Evolutionary conservation across 305 asterid genomes (phyloP), one percentile per base, ranked within the genome.

Genomic region (Fraxinus xanthoxyloides): DNA sequence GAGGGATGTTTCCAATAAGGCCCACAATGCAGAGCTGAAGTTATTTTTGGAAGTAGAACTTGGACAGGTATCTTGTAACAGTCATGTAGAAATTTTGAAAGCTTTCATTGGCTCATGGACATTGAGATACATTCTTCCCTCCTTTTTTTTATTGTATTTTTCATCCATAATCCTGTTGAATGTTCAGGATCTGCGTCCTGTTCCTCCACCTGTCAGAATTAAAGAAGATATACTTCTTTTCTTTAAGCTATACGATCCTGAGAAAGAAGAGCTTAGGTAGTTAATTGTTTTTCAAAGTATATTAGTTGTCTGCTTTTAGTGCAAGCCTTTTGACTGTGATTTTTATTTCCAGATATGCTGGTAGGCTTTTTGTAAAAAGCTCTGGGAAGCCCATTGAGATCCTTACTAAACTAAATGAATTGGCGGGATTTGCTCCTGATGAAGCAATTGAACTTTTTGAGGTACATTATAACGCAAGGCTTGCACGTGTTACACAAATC

Each of bases 221-320:
- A 90, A 88, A 83, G 94, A 89, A 2, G 93, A 90, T 84, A 82
- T 92, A 79, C 86, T 92, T 75, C 84, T 92, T n/a, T 92, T 92
- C 79, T 90, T 92, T 78, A 92, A 92, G 85, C 85, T 90, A 79
- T 92, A 89, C 84, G 88, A 92, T 81, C 97, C 94, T 23, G 90
- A 83, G 81, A 92, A 89, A 83, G 91, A 88, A 85, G 91, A 89
- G 86, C 94, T 91, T 63, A 76, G 92, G 94, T 91, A 83, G 35
- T 30, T 59, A 21, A 69, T 77, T 72, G 56, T 38, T 24, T 70
- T 31, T 40, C 30, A 30, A 65, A 23, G 30, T 54, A 80, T 51
- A 76, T 30, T 36, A 34, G 51, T 34, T 2, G 48, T 35, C 19
- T 35, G 9, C 15, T 76, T 76, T 76, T 84, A 43, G 72, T 69